Evolutionary conservation across 345 rosid genomes (phyloP), one percentile per base, ranked within the genome.

Genomic region (Rhodamnia rubescens): DNA sequence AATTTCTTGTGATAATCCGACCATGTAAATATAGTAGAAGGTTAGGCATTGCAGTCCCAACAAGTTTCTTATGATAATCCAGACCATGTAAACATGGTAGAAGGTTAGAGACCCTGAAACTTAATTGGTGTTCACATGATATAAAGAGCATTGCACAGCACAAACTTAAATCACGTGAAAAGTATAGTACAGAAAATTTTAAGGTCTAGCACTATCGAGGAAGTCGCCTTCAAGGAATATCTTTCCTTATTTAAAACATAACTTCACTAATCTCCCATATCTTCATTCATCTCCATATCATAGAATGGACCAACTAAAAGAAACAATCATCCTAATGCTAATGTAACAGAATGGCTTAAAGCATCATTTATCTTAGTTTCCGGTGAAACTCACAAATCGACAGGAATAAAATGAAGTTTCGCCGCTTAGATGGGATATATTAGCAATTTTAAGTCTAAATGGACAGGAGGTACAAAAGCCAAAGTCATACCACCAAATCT

Each of bases 401-500:
- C 0, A 55, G 57, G 57, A 54, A 0, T 4, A 42, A 36, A 58
- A 58, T 58, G 61, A 57, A 57, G 59, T 13, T 53, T n/a, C 1
- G 40, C 12, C 8, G 78, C 52, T 18, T 54, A 81, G 40, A 36
- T 36, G 7, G 55, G 40, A 57, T 49, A 82, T 6, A 27, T 61
- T 24, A 36, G 32, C 81, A 44, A 14, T 11, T 36, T 50, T 51
- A 29, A 29, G 74, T 61, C 40, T 29, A 27, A 61, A 61, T 16
- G 40, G 40, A 29, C 74, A 6, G 14, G 50, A 29, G 32, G 42
- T 29, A 36, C 40, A 20, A 36, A 24, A 52, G 13, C 14, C 6
- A 16, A 85, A 26, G 51, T 29, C 15, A 91, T 87, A 92, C 94
- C 91, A 11, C 22, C 42, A 83, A 22, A 56, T 86, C 88, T 53